phyloP scores from a whole-genome alignment of 2,329 filamentous ascomycete species.

The Colletotrichum graminicola region DNA sequence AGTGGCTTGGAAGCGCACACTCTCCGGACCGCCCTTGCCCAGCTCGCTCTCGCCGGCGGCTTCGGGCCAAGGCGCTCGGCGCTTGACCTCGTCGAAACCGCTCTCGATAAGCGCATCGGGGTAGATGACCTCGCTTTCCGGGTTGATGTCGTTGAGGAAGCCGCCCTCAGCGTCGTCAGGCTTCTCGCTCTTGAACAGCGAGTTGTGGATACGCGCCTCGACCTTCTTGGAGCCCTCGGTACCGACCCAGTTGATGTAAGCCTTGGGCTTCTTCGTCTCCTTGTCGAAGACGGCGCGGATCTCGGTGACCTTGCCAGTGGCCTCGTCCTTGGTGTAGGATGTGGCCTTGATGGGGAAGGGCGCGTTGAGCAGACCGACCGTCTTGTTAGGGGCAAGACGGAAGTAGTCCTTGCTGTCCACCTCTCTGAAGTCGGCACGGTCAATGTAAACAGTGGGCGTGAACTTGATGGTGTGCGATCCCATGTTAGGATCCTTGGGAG shows the following conservation, averaged over 20 bases:
- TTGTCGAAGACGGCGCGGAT: slow-evolving; percentile 75
- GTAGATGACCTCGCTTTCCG: slow-evolving; percentile 85
- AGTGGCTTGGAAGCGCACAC: slow-evolving; percentile 91
- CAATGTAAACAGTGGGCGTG: slow-evolving; percentile 86
- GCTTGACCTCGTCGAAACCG: slow-evolving; percentile 82
- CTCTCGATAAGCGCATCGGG: slow-evolving; percentile 83
- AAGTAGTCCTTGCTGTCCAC: slow-evolving; percentile 82
- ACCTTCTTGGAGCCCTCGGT: slow-evolving; percentile 74
- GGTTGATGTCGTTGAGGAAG: slow-evolving; percentile 87
- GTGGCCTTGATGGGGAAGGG: slow-evolving; percentile 79
- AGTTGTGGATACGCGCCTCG: slow-evolving; percentile 83
- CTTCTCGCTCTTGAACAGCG: slow-evolving; percentile 88
- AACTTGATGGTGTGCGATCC: slow-evolving; percentile 73
- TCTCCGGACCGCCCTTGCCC: slow-evolving; percentile 74
- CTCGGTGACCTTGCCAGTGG: slow-evolving; percentile 73
- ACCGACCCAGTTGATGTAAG: slow-evolving; percentile 90
- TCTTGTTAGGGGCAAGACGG: slow-evolving; percentile 82
- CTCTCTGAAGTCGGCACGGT: slow-evolving; percentile 83
- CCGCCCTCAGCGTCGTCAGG: slow-evolving; percentile 82
- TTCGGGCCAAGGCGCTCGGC: slow-evolving; percentile 84
- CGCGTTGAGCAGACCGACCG: slow-evolving; percentile 79
- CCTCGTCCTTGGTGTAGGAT: slow-evolving; percentile 75
- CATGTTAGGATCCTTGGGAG: slow-evolving; percentile 80
- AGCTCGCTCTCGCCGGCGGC: slow-evolving; percentile 77
- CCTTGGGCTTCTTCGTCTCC: slow-evolving; percentile 79